Percentiles rank a stretch among this genome's conserved stretches.
These are phyloP conservation scores for Podospora australis DNA, from an alignment of 495 filamentous ascomycete genomes.

Conservation along the genomic window DNA sequence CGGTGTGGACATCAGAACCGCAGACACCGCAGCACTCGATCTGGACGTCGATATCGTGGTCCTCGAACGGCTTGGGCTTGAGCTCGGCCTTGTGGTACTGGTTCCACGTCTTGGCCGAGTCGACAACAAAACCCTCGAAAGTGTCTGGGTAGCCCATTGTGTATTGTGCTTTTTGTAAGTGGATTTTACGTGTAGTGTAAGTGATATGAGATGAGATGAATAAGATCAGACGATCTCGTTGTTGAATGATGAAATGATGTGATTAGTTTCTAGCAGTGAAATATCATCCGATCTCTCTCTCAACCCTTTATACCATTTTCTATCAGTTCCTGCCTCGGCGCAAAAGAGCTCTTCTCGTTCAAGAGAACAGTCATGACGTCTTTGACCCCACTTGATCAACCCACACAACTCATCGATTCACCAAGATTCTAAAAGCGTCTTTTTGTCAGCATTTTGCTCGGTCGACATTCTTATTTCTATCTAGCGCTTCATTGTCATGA, in stretches of 20 bases:
- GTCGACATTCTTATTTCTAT: not conserved
- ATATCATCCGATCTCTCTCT: not conserved
- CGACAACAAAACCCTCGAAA: conserved; percentile 57
- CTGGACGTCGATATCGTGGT: conserved; percentile 66
- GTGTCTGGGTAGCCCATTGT: conserved; percentile 71
- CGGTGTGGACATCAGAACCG: conserved; percentile 72
- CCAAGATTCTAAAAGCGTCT: no score
- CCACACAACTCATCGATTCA: not conserved
- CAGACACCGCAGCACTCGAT: conserved; percentile 65
- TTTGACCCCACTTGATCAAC: not conserved
- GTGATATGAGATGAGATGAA: not conserved
- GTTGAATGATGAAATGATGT: not conserved
- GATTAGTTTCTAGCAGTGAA: not conserved
- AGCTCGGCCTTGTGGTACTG: conserved; percentile 43
- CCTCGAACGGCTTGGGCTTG: conserved; percentile 70
- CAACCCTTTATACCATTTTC: not conserved
- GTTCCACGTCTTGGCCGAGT: conserved; percentile 26
- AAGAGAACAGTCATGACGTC: not conserved
- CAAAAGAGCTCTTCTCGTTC: not conserved
- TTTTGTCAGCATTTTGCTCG: no score
- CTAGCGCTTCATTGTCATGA: not conserved
- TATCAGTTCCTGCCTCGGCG: not conserved
- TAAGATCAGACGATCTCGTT: no score
- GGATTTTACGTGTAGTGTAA: not conserved
- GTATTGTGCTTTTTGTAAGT: not conserved